phyloP scores from a whole-genome alignment of 129 eudicot species.

The Deinandra increscens region DNA sequence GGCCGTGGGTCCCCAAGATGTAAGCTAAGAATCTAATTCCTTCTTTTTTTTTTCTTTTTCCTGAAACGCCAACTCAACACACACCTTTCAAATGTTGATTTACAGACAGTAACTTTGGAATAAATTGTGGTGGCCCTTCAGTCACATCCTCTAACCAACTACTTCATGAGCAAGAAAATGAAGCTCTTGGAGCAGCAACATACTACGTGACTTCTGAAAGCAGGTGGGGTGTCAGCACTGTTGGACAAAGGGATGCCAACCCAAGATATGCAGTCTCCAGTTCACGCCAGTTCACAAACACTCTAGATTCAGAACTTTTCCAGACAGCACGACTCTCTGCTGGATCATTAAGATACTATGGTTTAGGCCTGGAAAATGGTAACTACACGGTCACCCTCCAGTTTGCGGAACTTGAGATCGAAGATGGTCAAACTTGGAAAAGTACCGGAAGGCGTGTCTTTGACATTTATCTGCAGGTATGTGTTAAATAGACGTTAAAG shows the following conservation, averaged over 20 bases:
- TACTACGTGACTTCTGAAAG: conserved; percentile 40
- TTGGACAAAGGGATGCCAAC: conserved; percentile 46
- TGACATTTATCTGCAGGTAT: conserved; percentile 79
- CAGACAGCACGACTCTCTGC: conserved; percentile 71
- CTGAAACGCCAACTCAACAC: background rate
- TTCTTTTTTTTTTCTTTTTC: background rate
- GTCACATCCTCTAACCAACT: conserved; percentile 37
- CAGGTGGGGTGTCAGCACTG: conserved; percentile 92
- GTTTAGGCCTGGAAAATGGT: conserved; percentile 82
- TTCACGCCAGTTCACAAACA: conserved; percentile 46
- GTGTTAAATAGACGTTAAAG: background rate
- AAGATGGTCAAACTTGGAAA: conserved; percentile 46
- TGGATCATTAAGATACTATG: conserved; percentile 86
- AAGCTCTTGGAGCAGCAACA: conserved; percentile 62
- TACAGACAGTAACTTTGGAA: conserved; percentile 68
- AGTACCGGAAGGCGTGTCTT: conserved; percentile 79
- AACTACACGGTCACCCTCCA: conserved; percentile 63
- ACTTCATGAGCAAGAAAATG: conserved; percentile 50
- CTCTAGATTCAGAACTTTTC: conserved; percentile 66
- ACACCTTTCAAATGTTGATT: background rate
- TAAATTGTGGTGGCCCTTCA: conserved; percentile 68
- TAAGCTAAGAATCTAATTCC: conserved; percentile 34
- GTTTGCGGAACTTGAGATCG: conserved; percentile 62
- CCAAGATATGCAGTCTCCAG: conserved; percentile 29
- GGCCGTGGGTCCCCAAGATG: conserved; percentile 57